Evolutionary conservation across 108 stramenopile species (phyloP).

Genomic region (Conticribra guillardii): DNA sequence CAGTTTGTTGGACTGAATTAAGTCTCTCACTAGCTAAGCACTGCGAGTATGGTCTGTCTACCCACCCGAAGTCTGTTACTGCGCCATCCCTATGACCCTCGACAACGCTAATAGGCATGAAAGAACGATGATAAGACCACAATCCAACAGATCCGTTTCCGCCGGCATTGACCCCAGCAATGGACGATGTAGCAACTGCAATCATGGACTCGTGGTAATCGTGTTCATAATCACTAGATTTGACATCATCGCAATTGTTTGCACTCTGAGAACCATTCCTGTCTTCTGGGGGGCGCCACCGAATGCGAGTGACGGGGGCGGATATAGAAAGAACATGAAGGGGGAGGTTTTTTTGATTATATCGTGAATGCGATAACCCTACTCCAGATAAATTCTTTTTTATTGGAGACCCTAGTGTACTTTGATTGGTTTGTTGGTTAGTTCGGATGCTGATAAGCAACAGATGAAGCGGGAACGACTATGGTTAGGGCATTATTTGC

Average conservation of each 20-base stretch:
- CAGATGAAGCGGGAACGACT: too few species aligned
- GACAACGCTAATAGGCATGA: slow-evolving; percentile 76
- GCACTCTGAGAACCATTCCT: slow-evolving; percentile 3
- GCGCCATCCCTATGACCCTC: slow-evolving; percentile 82
- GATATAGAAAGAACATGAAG: slow-evolving; percentile 62
- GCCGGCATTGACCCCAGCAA: slow-evolving; percentile 74
- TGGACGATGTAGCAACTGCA: slow-evolving; percentile 81
- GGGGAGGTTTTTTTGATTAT: slow-evolving; percentile 35
- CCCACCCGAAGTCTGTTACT: slow-evolving; percentile 77
- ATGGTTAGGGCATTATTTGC: not conserved
- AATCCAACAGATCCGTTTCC: slow-evolving; percentile 68
- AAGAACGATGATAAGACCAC: slow-evolving; percentile 76
- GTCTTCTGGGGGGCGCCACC: slow-evolving; percentile 71
- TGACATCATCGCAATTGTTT: too few species aligned
- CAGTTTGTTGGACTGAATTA: not conserved
- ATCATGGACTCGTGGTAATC: slow-evolving; percentile 71
- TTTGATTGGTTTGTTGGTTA: slow-evolving; percentile 12
- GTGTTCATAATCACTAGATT: slow-evolving; percentile 30
- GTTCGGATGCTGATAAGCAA: not conserved
- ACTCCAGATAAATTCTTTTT: slow-evolving; percentile 28
- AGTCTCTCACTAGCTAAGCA: not conserved
- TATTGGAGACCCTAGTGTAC: slow-evolving; percentile 21
- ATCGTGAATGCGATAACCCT: slow-evolving; percentile 27
- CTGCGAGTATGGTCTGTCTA: slow-evolving; percentile 44
- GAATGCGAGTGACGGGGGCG: slow-evolving; percentile 71